Conservation (phyloP, 78 protist genomes). For the Dictyostelium brefeldianum region DNA sequence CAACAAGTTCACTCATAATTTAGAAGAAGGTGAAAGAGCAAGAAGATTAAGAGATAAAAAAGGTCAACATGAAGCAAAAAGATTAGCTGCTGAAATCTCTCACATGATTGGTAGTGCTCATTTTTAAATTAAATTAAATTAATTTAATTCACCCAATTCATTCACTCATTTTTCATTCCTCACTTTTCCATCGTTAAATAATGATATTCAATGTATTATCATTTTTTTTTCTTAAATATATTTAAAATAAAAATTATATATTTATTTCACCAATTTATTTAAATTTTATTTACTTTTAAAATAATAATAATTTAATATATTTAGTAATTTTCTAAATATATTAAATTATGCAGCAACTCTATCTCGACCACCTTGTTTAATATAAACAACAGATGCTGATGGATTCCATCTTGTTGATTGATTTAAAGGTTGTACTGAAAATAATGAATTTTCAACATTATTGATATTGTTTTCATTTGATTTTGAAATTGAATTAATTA, state of each 20-base stretch:
- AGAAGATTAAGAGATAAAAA: slow-evolving; percentile 59
- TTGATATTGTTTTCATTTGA: too few relatives aligned
- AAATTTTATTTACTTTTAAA: too few relatives aligned
- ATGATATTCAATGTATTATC: neutral
- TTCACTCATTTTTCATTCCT: too few relatives aligned
- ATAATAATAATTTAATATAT: too few relatives aligned
- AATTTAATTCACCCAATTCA: neutral
- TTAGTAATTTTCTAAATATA: too few relatives aligned
- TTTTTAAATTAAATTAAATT: neutral
- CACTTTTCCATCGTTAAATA: neutral
- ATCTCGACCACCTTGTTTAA: slow-evolving; percentile 1
- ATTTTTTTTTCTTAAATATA: neutral
- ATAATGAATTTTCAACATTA: too few relatives aligned
- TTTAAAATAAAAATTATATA: slow-evolving; percentile 19
- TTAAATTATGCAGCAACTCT: neutral
- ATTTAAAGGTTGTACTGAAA: neutral
- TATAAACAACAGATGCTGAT: neutral
- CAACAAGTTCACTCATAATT: neutral
- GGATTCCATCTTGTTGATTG: neutral
- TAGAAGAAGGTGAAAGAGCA: slow-evolving; percentile 64
- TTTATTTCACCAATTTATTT: too few relatives aligned
- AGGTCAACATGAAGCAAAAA: slow-evolving; percentile 56
- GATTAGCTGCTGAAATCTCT: slow-evolving; percentile 18
- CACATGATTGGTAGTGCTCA: slow-evolving; percentile 60
- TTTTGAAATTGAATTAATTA: too few relatives aligned